Conservation (phyloP, 345 rosid species). For the Viola odorata region DNA sequence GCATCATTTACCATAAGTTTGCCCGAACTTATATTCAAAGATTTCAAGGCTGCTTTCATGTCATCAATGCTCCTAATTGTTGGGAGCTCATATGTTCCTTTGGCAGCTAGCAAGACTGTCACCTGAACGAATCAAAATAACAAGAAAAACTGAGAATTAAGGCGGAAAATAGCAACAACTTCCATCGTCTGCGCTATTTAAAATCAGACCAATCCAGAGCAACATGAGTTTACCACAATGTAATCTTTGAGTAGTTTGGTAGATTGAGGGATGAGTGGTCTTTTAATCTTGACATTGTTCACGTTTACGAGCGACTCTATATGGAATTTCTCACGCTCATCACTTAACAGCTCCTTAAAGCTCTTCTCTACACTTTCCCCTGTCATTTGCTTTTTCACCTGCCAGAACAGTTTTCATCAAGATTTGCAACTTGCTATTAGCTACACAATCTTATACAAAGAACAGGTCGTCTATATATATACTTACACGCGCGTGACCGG, state of each 20-base stretch:
- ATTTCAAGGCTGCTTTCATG: constrained; percentile 17
- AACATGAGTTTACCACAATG: constrained; percentile 17
- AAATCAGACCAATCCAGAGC: neutral
- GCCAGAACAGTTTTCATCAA: neutral
- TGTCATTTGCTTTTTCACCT: constrained; percentile 6
- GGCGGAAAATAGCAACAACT: neutral
- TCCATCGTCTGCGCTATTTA: neutral
- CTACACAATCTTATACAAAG: neutral
- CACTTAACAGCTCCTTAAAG: constrained; percentile 15
- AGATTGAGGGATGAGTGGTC: constrained; percentile 5
- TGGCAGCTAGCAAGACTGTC: constrained; percentile 13
- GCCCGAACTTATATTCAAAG: constrained; percentile 10
- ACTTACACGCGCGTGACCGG: constrained; percentile 21
- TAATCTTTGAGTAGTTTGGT: constrained; percentile 17
- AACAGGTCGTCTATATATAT: neutral
- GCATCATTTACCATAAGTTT: constrained; percentile 13
- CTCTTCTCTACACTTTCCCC: constrained; percentile 11
- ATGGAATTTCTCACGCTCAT: constrained; percentile 23
- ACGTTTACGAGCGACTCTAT: constrained; percentile 22
- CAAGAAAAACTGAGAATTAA: neutral
- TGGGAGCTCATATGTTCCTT: constrained; percentile 13
- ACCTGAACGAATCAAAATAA: constrained; percentile 3
- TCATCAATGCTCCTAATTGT: constrained; percentile 7
- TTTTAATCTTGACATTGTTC: constrained; percentile 16
- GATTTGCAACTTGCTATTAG: too few relatives aligned